Percentiles rank a stretch among this genome's conserved stretches.
These are phyloP conservation scores for Voacanga thouarsii DNA, from an alignment of 257 asterid genomes.

Conservation along the genomic window DNA sequence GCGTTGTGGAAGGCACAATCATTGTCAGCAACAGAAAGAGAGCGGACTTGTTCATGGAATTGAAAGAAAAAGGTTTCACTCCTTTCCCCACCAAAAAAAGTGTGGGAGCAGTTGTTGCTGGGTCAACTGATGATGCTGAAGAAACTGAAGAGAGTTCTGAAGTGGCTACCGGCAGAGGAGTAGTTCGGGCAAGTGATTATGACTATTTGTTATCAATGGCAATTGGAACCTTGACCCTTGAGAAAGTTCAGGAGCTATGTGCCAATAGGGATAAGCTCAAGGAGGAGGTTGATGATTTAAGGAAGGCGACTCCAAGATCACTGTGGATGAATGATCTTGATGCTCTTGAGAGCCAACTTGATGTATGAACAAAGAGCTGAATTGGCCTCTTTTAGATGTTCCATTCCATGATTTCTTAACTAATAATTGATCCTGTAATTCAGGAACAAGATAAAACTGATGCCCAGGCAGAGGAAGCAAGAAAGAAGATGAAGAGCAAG, in stretches of 20 bases:
- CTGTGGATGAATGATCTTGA: conserved; percentile 84
- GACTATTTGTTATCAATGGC: conserved; percentile 84
- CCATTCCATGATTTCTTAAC: background rate
- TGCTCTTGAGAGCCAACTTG: conserved; percentile 59
- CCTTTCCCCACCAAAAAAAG: conserved; percentile 70
- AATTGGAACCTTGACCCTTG: conserved; percentile 76
- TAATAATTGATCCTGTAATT: conserved; percentile 12
- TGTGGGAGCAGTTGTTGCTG: conserved; percentile 62
- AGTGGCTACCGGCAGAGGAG: conserved; percentile 38
- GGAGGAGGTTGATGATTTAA: conserved; percentile 61
- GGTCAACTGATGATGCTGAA: conserved; percentile 55
- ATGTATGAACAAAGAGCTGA: conserved; percentile 43
- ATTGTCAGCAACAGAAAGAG: conserved; percentile 80
- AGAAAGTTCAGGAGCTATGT: conserved; percentile 71
- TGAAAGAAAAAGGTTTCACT: conserved; percentile 82
- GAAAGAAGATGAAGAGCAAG: conserved; percentile 32
- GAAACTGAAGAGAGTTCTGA: conserved; percentile 59
- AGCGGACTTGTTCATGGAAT: conserved; percentile 71
- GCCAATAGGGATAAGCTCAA: conserved; percentile 61
- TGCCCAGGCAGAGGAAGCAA: conserved; percentile 33
- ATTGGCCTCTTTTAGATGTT: background rate
- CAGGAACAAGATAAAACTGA: conserved; percentile 59
- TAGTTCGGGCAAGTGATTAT: conserved; percentile 63
- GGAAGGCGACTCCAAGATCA: conserved; percentile 54
- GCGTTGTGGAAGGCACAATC: conserved; percentile 85